Evolutionary conservation across 805 yeast species (phyloP).

Genomic region (Ogataea paraovalis): DNA sequence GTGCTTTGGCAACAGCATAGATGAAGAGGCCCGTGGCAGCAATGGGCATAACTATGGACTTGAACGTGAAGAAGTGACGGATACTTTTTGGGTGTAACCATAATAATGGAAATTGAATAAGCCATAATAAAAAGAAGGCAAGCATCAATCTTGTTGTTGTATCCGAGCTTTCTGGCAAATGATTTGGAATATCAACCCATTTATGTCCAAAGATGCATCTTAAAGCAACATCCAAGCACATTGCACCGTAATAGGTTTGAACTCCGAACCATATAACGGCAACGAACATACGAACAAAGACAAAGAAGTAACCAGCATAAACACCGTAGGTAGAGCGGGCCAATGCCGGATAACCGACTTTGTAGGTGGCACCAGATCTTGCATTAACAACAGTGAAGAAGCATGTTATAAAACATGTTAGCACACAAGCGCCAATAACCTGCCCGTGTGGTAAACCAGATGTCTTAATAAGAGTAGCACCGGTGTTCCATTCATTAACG

Average conservation of each 20-base stretch:
- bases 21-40: conserved; percentile 10
- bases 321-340: conserved; percentile 35
- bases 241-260: conserved; percentile 34
- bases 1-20: conserved; percentile 11
- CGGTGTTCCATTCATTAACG: conserved; percentile 20
- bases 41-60: conserved; percentile 8
- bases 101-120: conserved; percentile 17
- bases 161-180: conserved; percentile 10
- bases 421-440: conserved; percentile 15
- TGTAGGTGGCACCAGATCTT: conserved; percentile 18
- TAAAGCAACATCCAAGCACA: conserved; percentile 27
- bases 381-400: conserved; percentile 11
- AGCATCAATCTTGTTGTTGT: conserved; percentile 7
- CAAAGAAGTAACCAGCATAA: conserved; percentile 32
- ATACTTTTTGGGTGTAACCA: conserved; percentile 10
- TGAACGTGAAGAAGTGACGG: conserved; percentile 11
- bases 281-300: conserved; percentile 31
- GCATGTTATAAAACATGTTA: conserved; percentile 14
- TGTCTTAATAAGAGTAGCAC: conserved; percentile 16
- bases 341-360: conserved; percentile 34
- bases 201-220: conserved; percentile 15
- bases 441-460: conserved; percentile 21
- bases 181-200: conserved; percentile 12
- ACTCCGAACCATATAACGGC: conserved; percentile 34
- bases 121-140: conserved; percentile 14